phyloP scores from a whole-genome alignment of 208 protist species.

The Leishmania tropica region DNA sequence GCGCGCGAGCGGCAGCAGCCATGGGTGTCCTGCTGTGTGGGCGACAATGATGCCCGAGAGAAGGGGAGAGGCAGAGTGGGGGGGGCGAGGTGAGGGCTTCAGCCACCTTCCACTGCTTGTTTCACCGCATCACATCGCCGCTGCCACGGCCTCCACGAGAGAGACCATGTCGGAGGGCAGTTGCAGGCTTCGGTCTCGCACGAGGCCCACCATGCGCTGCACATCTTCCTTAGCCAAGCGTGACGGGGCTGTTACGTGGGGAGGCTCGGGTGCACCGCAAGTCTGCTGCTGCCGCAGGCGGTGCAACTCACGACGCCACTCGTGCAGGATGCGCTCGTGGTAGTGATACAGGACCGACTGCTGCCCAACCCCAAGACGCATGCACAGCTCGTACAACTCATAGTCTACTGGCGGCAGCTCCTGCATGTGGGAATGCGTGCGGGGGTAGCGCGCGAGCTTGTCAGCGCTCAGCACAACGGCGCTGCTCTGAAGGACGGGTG shows the following conservation, averaged over 20 bases:
- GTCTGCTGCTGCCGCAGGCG: slow-evolving; percentile 16
- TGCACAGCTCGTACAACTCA: slow-evolving; percentile 73
- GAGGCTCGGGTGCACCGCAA: neutral
- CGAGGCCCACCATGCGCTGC: slow-evolving; percentile 60
- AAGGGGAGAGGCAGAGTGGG: slow-evolving; percentile 4
- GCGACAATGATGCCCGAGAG: neutral
- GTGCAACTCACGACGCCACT: slow-evolving; percentile 65
- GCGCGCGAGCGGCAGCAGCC: neutral
- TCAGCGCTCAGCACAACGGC: slow-evolving; percentile 49
- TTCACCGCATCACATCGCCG: slow-evolving; percentile 4
- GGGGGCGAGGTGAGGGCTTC: neutral
- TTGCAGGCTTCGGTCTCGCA: slow-evolving; percentile 76
- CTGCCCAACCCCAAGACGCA: slow-evolving; percentile 62
- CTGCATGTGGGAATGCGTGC: slow-evolving; percentile 58
- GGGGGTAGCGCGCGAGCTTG: slow-evolving; percentile 64
- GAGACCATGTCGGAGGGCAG: slow-evolving; percentile 62
- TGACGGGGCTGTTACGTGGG: neutral
- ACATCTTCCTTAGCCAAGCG: slow-evolving; percentile 44
- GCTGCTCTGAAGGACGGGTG: slow-evolving; percentile 32
- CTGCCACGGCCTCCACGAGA: slow-evolving; percentile 63
- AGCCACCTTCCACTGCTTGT: slow-evolving; percentile 15
- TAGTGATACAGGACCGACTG: slow-evolving; percentile 62
- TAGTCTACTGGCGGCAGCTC: slow-evolving; percentile 78
- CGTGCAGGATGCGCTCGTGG: slow-evolving; percentile 72
- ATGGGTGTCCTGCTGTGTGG: neutral